These are phyloP conservation scores for Hypoxylon sp. DNA, from an alignment of 2,329 filamentous ascomycete species.

Conservation along the genomic window DNA sequence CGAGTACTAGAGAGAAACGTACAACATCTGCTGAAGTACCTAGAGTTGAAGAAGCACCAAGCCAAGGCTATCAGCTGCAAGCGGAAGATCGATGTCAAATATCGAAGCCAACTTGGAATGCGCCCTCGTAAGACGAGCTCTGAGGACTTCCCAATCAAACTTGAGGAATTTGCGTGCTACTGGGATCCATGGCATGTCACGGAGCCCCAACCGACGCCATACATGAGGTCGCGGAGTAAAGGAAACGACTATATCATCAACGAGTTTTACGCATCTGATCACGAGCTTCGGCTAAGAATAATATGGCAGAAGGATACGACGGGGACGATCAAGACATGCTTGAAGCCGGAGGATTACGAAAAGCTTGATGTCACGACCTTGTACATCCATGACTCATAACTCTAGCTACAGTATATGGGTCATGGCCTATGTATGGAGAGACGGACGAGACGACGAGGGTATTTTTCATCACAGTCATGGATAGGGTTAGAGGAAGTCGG, in stretches of 20 bases:
- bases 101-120: conserved; percentile 27
- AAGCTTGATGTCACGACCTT: conserved; percentile 24
- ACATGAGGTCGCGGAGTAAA: conserved; percentile 11
- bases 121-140: conserved; percentile 9
- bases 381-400: conserved; percentile 10
- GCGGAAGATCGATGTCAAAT: conserved; percentile 24
- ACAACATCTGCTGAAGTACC: conserved; percentile 1
- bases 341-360: conserved; percentile 17
- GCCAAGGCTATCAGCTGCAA: conserved; percentile 17
- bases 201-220: conserved; percentile 25
- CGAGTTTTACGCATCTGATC: conserved; percentile 29
- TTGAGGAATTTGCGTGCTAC: conserved; percentile 25
- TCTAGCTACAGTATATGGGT: not conserved
- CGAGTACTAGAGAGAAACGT: conserved; percentile 6
- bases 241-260: conserved; percentile 18
- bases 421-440: not conserved
- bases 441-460: not conserved
- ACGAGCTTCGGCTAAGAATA: conserved; percentile 24
- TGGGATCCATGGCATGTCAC: conserved; percentile 34
- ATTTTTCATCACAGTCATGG: not conserved
- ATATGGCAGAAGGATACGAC: conserved; percentile 16
- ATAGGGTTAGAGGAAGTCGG: too few species aligned
- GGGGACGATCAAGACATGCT: conserved; percentile 11
- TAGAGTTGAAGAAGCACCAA: conserved; percentile 20
- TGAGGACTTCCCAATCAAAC: conserved; percentile 22